Percentiles rank a stretch among this genome's conserved stretches.
Evolutionary conservation across 768 basidiomycete species (phyloP).

Genomic region (Suillus luteus): DNA sequence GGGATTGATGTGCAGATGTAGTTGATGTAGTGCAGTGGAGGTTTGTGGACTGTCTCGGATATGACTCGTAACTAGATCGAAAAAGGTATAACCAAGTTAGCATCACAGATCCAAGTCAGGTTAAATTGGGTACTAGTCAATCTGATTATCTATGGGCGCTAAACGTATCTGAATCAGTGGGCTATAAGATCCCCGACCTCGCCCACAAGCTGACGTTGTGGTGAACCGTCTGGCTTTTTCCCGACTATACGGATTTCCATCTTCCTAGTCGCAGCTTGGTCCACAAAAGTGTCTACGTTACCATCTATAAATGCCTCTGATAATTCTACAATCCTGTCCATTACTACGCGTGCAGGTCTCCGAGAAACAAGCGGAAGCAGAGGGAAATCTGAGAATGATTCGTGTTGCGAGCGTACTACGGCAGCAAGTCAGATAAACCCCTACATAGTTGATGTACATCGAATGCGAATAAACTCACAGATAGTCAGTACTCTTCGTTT

Average conservation of each 20-base stretch:
- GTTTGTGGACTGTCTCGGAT: background rate
- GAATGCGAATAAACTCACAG: slow-evolving; percentile 34
- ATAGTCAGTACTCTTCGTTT: slow-evolving; percentile 49
- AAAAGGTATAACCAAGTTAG: background rate
- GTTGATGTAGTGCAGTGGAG: background rate
- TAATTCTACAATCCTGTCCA: slow-evolving; percentile 25
- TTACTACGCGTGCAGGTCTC: slow-evolving; percentile 22
- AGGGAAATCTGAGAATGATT: slow-evolving; percentile 33
- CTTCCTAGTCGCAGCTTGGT: slow-evolving; percentile 16
- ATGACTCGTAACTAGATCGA: background rate
- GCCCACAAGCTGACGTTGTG: slow-evolving; percentile 26
- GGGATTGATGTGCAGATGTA: background rate
- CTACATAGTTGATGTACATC: background rate
- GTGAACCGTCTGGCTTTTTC: slow-evolving; percentile 26
- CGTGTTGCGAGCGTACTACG: slow-evolving; percentile 27
- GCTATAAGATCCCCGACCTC: slow-evolving; percentile 24
- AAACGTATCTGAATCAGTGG: slow-evolving; percentile 18
- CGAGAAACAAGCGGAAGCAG: slow-evolving; percentile 24
- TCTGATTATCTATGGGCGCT: background rate
- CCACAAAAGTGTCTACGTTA: background rate
- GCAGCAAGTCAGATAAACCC: background rate
- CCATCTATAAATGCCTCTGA: slow-evolving; percentile 28
- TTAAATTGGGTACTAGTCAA: slow-evolving; percentile 10
- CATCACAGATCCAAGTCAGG: slow-evolving; percentile 1
- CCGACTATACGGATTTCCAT: slow-evolving; percentile 27